phyloP scores from a whole-genome alignment of 1,284 basidiomycete genomes.

The Ustilago esculenta region DNA sequence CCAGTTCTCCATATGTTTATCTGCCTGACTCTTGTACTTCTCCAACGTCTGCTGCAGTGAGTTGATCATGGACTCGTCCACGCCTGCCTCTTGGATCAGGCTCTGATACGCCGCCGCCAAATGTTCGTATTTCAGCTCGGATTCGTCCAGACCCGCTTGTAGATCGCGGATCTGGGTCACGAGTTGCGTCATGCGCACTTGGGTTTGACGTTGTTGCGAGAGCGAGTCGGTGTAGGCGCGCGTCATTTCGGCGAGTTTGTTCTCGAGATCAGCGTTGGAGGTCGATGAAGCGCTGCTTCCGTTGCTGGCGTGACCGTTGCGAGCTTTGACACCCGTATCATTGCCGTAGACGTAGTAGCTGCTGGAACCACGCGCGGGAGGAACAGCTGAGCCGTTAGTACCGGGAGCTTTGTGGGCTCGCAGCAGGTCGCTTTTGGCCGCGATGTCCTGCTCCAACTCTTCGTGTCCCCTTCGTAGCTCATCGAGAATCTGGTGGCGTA shows the following conservation, averaged over 20 bases:
- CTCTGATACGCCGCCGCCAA: slow-evolving; percentile 41
- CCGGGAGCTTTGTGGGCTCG: slow-evolving; percentile 45
- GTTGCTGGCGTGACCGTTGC: slow-evolving; percentile 5
- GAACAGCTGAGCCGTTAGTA: background rate
- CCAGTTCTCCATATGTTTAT: slow-evolving; percentile 54
- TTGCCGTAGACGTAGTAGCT: slow-evolving; percentile 52
- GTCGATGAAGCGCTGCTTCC: background rate
- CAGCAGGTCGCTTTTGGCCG: slow-evolving; percentile 58
- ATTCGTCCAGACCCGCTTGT: slow-evolving; percentile 80
- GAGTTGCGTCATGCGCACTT: slow-evolving; percentile 81
- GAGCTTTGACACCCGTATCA: slow-evolving; percentile 1
- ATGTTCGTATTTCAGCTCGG: slow-evolving; percentile 70
- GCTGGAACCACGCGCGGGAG: slow-evolving; percentile 21
- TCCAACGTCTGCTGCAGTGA: slow-evolving; percentile 43
- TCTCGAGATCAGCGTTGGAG: slow-evolving; percentile 72
- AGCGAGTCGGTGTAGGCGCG: slow-evolving; percentile 81
- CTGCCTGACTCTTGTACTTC: slow-evolving; percentile 53
- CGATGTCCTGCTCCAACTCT: slow-evolving; percentile 62
- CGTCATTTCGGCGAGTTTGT: slow-evolving; percentile 71
- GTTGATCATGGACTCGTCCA: slow-evolving; percentile 44
- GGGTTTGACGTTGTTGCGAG: slow-evolving; percentile 79
- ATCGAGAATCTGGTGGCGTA: slow-evolving; percentile 75
- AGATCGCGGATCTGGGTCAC: slow-evolving; percentile 86
- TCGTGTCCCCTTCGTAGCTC: slow-evolving; percentile 72
- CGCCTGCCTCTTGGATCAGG: slow-evolving; percentile 47